Percentiles rank a stretch among this genome's conserved stretches.
These are phyloP conservation scores for Neurospora sp. DNA, from an alignment of 495 filamentous ascomycete genomes.

Conservation along the genomic window DNA sequence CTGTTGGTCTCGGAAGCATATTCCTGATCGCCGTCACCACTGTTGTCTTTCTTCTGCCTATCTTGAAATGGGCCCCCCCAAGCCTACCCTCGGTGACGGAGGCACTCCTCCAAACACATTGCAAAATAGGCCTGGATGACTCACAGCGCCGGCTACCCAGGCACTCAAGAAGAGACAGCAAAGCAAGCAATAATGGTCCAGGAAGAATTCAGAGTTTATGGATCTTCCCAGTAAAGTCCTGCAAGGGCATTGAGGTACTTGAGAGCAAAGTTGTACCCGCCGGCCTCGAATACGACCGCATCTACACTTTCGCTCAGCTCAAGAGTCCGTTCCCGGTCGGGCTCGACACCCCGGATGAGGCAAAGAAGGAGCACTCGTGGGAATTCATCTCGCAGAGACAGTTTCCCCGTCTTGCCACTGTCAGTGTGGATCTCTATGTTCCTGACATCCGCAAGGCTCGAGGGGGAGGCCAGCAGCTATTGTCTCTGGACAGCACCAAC, in stretches of 20 bases:
- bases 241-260: slow-evolving; percentile 65
- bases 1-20: slow-evolving; percentile 18
- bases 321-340: slow-evolving; percentile 41
- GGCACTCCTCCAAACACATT: slow-evolving; percentile 38
- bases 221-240: slow-evolving; percentile 85
- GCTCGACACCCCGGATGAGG: slow-evolving; percentile 25
- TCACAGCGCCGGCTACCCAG: slow-evolving; percentile 30
- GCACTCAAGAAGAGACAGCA: slow-evolving; percentile 18
- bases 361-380: slow-evolving; percentile 51
- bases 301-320: slow-evolving; percentile 72
- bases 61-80: slow-evolving; percentile 33
- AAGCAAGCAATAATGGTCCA: slow-evolving; percentile 12
- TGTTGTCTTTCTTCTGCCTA: slow-evolving; percentile 36
- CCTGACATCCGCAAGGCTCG: slow-evolving; percentile 50
- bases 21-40: slow-evolving; percentile 37
- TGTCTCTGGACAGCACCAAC: slow-evolving; percentile 16
- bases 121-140: slow-evolving; percentile 23
- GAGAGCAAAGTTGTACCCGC: slow-evolving; percentile 54
- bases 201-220: slow-evolving; percentile 62
- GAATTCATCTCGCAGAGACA: slow-evolving; percentile 71
- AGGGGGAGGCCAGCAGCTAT: slow-evolving; percentile 5
- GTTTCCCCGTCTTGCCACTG: slow-evolving; percentile 59
- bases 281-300: slow-evolving; percentile 74
- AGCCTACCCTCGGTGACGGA: slow-evolving; percentile 33
- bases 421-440: slow-evolving; percentile 70